A percentile compares a stretch with the other conserved stretches of the same genome.
Evolutionary conservation across 2,329 filamentous ascomycete genomes (phyloP).

Genomic region (Xylaria hypoxylon): DNA sequence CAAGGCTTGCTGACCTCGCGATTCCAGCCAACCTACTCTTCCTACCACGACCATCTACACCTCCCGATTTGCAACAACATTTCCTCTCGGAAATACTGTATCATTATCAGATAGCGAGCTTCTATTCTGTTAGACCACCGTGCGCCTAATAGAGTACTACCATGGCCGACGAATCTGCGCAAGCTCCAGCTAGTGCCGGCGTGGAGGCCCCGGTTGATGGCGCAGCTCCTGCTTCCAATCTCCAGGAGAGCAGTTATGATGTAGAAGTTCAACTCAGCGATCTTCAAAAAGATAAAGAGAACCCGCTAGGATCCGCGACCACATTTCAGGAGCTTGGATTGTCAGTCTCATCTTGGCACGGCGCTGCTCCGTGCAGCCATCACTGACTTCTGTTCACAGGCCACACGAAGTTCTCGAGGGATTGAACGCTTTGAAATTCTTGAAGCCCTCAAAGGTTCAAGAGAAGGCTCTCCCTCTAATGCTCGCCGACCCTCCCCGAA

Average conservation of each 20-base stretch:
- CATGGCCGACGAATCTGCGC: constrained; percentile 44
- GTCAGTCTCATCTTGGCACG: constrained; percentile 62
- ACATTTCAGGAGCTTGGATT: constrained; percentile 88
- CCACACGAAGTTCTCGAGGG: constrained; percentile 72
- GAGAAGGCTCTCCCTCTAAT: constrained; percentile 93
- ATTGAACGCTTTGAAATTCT: constrained; percentile 84
- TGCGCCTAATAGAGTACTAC: constrained; percentile 13
- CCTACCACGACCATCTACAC: neutral
- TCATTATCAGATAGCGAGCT: neutral
- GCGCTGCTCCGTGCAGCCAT: neutral
- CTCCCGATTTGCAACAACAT: neutral
- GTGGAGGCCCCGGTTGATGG: constrained; percentile 53
- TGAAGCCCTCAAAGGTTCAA: constrained; percentile 97
- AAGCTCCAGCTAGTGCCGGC: constrained; percentile 29
- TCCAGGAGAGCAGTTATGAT: constrained; percentile 81
- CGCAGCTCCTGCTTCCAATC: constrained; percentile 58
- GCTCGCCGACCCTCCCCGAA: constrained; percentile 84
- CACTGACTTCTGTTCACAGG: constrained; percentile 37
- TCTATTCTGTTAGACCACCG: neutral
- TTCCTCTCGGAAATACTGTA: neutral
- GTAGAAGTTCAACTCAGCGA: constrained; percentile 95
- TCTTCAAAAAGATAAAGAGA: constrained; percentile 85
- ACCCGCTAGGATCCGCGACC: constrained; percentile 86
- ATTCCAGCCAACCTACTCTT: constrained; percentile 12
- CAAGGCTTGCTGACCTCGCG: constrained; percentile 8